phyloP scores from a whole-genome alignment of 2,329 filamentous ascomycete species.

The Aspergillus fumigatus region DNA sequence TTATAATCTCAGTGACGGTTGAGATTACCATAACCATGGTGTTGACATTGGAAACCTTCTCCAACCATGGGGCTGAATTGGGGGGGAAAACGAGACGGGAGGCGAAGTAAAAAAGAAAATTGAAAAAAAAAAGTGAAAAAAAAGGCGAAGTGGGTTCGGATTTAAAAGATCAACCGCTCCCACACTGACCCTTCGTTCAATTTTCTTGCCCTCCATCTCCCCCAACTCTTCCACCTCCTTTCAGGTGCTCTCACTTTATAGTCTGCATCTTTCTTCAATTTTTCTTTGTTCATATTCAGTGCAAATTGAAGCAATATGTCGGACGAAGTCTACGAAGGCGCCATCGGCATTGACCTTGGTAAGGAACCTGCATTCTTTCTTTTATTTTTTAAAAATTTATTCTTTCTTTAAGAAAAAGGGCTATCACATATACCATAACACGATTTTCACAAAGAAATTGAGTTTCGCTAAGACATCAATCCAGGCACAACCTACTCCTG shows the following conservation, averaged over 20 bases:
- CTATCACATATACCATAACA: not conserved
- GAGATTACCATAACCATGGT: not conserved
- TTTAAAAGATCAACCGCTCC: conserved; percentile 2
- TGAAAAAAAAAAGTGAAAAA: not conserved
- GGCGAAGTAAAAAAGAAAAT: not conserved
- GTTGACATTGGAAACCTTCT: conserved; percentile 7
- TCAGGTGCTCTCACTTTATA: conserved; percentile 16
- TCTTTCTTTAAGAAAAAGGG: too few species aligned
- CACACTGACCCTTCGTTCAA: conserved; percentile 5
- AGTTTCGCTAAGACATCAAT: conserved; percentile 20
- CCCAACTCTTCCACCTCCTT: conserved; percentile 7
- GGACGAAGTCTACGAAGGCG: conserved; percentile 98
- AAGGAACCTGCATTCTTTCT: conserved; percentile 35
- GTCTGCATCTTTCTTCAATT: conserved; percentile 37
- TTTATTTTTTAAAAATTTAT: too few species aligned
- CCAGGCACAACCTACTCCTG: conserved; percentile 99
- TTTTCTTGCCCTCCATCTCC: conserved; percentile 5
- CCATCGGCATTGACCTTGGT: conserved; percentile 99
- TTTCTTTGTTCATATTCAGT: conserved; percentile 2
- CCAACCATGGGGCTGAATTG: not conserved
- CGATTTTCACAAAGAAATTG: not conserved
- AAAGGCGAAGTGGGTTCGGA: not conserved
- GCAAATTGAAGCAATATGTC: conserved; percentile 57
- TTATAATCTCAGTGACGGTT: not conserved
- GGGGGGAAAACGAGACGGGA: not conserved